Evolutionary conservation across 139 green algal genomes (phyloP).

Genomic region (Prasinococcaceae sp.): DNA sequence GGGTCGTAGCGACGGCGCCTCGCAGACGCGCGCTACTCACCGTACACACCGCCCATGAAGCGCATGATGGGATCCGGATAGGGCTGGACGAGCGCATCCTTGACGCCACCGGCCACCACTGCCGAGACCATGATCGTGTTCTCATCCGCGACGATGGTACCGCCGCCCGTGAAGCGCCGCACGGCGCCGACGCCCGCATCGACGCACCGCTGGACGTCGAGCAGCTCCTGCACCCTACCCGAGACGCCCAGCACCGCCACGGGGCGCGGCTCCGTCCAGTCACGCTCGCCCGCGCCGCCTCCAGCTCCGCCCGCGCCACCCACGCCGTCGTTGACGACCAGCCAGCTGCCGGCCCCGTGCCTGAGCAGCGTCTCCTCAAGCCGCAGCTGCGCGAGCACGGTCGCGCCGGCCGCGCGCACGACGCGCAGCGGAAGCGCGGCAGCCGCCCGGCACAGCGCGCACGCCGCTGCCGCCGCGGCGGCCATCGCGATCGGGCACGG

Average conservation of each 20-base stretch:
- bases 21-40: constrained; percentile 63
- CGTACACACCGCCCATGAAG: constrained; percentile 70
- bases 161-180: constrained; percentile 79
- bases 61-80: constrained; percentile 82
- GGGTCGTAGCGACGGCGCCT: too few relatives aligned
- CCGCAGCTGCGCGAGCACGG: constrained; percentile 43
- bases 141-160: constrained; percentile 86
- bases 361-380: constrained; percentile 76
- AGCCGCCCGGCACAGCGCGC: too few relatives aligned
- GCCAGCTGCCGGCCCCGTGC: constrained; percentile 53
- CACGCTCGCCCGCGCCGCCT: not conserved
- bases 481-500: too few relatives aligned
- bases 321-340: constrained; percentile 66
- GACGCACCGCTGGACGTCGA: constrained; percentile 40
- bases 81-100: constrained; percentile 33
- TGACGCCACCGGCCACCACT: constrained; percentile 23
- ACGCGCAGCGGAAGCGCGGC: not conserved
- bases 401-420: not conserved
- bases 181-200: constrained; percentile 46
- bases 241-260: not conserved
- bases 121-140: constrained; percentile 63
- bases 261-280: not conserved
- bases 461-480: too few relatives aligned
- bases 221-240: constrained; percentile 30
- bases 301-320: not conserved